phyloP scores from a whole-genome alignment of 2,329 filamentous ascomycete species.

The Aspergillus fumigatus region DNA sequence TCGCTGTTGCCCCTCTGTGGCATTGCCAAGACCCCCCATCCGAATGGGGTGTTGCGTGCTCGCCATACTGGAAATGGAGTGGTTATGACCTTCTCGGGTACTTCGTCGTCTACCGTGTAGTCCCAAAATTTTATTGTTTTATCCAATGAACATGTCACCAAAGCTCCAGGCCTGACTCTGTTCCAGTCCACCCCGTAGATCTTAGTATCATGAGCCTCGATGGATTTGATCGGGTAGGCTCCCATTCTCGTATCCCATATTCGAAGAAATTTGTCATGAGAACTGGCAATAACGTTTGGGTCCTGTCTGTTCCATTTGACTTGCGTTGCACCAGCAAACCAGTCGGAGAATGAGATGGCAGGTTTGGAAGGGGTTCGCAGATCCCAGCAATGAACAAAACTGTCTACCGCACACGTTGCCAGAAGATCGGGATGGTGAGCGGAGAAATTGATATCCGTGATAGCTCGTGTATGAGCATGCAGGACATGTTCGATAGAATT shows the following conservation, averaged over 20 bases:
- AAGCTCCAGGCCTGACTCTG: constrained; percentile 63
- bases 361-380: constrained; percentile 69
- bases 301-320: constrained; percentile 93
- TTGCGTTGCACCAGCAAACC: constrained; percentile 89
- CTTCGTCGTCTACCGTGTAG: constrained; percentile 59
- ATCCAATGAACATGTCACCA: constrained; percentile 86
- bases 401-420: constrained; percentile 87
- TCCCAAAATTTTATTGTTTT: constrained; percentile 95
- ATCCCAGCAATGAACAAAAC: constrained; percentile 91
- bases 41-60: constrained; percentile 86
- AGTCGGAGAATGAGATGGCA: constrained; percentile 79
- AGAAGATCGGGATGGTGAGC: constrained; percentile 86
- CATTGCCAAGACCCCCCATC: constrained; percentile 81
- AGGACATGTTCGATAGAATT: constrained; percentile 86
- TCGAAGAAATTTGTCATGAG: constrained; percentile 80
- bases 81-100: constrained; percentile 70
- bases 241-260: constrained; percentile 87
- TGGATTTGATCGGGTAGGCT: constrained; percentile 72
- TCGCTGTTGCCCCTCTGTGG: constrained; percentile 83
- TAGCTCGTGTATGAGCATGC: constrained; percentile 79
- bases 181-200: constrained; percentile 98
- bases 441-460: constrained; percentile 95
- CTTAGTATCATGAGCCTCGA: constrained; percentile 84
- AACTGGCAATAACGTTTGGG: constrained; percentile 80
- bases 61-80: constrained; percentile 88